phyloP scores from a whole-genome alignment of 2,329 filamentous ascomycete species.

The Cladosporium sphaerospermum region DNA sequence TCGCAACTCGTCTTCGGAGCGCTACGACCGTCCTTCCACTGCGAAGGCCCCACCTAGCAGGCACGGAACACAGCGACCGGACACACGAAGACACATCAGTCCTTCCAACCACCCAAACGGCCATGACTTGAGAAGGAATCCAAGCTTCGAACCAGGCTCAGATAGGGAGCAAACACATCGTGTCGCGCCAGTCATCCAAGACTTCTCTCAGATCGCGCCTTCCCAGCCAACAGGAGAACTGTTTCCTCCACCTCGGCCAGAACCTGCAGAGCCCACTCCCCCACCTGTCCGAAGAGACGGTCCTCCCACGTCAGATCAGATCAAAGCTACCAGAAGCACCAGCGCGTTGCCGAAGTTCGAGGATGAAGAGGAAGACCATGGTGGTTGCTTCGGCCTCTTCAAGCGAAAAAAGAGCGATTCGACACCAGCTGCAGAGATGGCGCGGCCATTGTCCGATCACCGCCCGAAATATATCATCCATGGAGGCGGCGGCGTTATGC shows the following conservation, averaged over 20 bases:
- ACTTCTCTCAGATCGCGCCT: background rate
- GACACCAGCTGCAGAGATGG: background rate
- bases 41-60: slow-evolving; percentile 11
- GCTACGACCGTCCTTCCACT: slow-evolving; percentile 1
- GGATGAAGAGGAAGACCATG: slow-evolving; percentile 18
- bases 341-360: slow-evolving; percentile 16
- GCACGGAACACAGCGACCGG: background rate
- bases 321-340: slow-evolving; percentile 27
- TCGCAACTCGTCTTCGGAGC: background rate
- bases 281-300: slow-evolving; percentile 19
- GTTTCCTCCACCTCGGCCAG: slow-evolving; percentile 23
- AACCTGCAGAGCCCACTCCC: slow-evolving; percentile 9
- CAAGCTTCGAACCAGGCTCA: background rate
- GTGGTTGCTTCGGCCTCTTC: slow-evolving; percentile 31
- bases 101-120: background rate
- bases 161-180: background rate
- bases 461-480: slow-evolving; percentile 33
- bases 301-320: slow-evolving; percentile 26
- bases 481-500: slow-evolving; percentile 43
- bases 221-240: slow-evolving; percentile 22
- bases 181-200: background rate
- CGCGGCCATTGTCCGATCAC: slow-evolving; percentile 20
- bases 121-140: background rate
- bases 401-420: slow-evolving; percentile 24
- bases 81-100: slow-evolving; percentile 4